A percentile compares a stretch with the other conserved stretches of the same genome.
Conservation (phyloP, 176 grass and related monocot genomes). For the Oryza brachyantha region DNA sequence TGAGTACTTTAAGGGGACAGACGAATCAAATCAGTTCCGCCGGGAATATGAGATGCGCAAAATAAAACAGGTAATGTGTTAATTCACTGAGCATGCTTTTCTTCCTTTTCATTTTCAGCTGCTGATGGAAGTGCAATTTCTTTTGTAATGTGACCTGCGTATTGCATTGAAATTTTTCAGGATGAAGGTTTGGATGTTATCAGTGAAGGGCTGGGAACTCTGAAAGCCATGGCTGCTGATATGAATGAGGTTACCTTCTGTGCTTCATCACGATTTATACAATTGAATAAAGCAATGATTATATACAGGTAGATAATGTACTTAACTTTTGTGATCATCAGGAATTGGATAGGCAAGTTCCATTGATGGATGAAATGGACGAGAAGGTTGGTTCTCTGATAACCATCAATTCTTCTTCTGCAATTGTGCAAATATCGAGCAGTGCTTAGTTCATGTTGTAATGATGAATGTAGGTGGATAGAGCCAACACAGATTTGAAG, state of each 20-base stretch:
- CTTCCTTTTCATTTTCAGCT: not conserved
- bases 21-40: conserved; percentile 76
- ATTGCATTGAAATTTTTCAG: conserved; percentile 38
- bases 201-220: conserved; percentile 82
- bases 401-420: not conserved
- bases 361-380: conserved; percentile 97
- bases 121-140: not conserved
- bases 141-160: not conserved
- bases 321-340: conserved; percentile 35
- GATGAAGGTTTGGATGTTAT: conserved; percentile 91
- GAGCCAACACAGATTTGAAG: conserved; percentile 73
- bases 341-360: conserved; percentile 99
- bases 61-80: conserved; percentile 65
- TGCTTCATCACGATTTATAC: conserved; percentile 10
- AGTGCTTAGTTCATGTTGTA: not conserved
- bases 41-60: conserved; percentile 92
- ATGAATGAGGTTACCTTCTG: conserved; percentile 78
- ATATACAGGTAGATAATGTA: not conserved
- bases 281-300: not conserved
- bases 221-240: conserved; percentile 92
- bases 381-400: conserved; percentile 54
- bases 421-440: not conserved
- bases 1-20: conserved; percentile 87
- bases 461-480: conserved; percentile 52
- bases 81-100: not conserved